Percentiles rank a stretch among this genome's conserved stretches.
These are phyloP conservation scores for Orbilia quercus DNA, from an alignment of 2,329 filamentous ascomycete species.

Conservation along the genomic window DNA sequence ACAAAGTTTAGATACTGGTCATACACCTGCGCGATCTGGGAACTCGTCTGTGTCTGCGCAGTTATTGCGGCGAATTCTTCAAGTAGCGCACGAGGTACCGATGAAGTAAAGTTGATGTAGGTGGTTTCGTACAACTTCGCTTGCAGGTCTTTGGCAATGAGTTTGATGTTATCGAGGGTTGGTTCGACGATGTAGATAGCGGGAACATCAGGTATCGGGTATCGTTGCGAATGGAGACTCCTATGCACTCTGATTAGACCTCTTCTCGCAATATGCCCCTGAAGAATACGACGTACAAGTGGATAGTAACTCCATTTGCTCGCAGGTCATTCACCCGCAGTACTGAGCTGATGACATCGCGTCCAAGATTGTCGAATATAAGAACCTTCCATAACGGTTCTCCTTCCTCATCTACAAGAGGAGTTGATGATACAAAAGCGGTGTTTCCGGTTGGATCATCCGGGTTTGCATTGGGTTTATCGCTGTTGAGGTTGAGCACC, in stretches of 20 bases:
- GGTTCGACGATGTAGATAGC: constrained; percentile 97
- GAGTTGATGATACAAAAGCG: constrained; percentile 71
- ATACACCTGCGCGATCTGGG: constrained; percentile 89
- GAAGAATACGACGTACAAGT: constrained; percentile 73
- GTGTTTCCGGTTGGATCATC: constrained; percentile 64
- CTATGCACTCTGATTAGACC: constrained; percentile 18
- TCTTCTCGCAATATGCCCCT: not conserved
- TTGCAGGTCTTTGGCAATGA: constrained; percentile 85
- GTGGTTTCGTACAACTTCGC: constrained; percentile 90
- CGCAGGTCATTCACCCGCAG: constrained; percentile 92
- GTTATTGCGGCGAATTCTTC: constrained; percentile 95
- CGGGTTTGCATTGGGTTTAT: constrained; percentile 71
- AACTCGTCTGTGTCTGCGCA: constrained; percentile 82
- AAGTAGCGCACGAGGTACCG: constrained; percentile 85
- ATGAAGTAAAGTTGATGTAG: constrained; percentile 96
- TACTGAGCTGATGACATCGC: constrained; percentile 97
- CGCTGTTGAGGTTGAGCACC: constrained; percentile 92
- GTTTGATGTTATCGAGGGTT: constrained; percentile 79
- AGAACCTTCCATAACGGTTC: constrained; percentile 98
- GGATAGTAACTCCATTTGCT: constrained; percentile 94
- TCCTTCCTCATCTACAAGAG: constrained; percentile 84
- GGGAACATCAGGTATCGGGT: constrained; percentile 94
- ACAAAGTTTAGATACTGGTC: constrained; percentile 99
- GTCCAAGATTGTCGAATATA: constrained; percentile 89
- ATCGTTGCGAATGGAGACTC: constrained; percentile 70